phyloP scores from a whole-genome alignment of 768 basidiomycete species.

The Hortiboletus flavorubellus region DNA sequence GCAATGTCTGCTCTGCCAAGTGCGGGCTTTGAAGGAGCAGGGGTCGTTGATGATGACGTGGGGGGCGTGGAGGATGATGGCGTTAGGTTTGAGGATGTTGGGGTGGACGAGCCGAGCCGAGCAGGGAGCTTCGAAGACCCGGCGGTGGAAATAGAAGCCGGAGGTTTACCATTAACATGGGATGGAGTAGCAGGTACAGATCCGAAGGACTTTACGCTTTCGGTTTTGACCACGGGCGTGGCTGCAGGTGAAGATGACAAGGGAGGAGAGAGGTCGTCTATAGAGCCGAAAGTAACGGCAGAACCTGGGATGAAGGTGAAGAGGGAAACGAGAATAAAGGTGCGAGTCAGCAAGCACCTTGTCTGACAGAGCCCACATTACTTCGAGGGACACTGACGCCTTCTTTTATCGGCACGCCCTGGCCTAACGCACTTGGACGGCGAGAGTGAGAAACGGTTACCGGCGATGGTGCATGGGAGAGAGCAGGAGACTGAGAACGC shows the following conservation, averaged over 20 bases:
- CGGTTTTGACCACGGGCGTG: conserved; percentile 59
- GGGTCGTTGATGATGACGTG: conserved; percentile 34
- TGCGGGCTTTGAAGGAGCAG: conserved; percentile 32
- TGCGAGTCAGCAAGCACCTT: conserved; percentile 44
- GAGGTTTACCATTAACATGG: conserved; percentile 63
- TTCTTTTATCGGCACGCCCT: conserved; percentile 74
- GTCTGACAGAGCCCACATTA: conserved; percentile 61
- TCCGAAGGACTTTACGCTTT: conserved; percentile 80
- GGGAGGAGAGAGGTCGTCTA: conserved; percentile 73
- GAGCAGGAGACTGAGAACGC: conserved; percentile 78
- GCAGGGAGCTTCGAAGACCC: conserved; percentile 35
- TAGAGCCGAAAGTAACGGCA: conserved; percentile 84
- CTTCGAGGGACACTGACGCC: conserved; percentile 70
- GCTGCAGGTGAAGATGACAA: conserved; percentile 82
- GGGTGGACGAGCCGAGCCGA: conserved; percentile 24
- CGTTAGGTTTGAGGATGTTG: conserved; percentile 26
- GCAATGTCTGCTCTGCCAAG: conserved; percentile 37
- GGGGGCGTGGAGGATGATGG: conserved; percentile 31
- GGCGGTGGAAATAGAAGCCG: conserved; percentile 42
- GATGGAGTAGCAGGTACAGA: conserved; percentile 55
- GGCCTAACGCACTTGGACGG: conserved; percentile 70
- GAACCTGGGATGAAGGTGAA: conserved; percentile 41
- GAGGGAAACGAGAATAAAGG: conserved; percentile 1
- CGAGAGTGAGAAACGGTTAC: conserved; percentile 63
- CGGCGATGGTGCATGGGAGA: conserved; percentile 44